phyloP scores from a whole-genome alignment of 768 basidiomycete species.

The Boletus pseudopeckii region DNA sequence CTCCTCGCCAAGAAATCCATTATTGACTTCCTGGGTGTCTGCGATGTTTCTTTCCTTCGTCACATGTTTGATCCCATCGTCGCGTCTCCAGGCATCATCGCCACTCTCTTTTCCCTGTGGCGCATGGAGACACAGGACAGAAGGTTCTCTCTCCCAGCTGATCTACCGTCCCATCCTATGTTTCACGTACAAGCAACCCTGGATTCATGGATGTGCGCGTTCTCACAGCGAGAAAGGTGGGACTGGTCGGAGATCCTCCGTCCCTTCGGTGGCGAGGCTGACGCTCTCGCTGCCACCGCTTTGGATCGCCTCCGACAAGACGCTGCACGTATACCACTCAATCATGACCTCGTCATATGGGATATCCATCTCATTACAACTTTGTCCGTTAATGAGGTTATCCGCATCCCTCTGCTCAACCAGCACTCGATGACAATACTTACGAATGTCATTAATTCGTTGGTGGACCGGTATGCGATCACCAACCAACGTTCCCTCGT shows the following conservation, averaged over 20 bases:
- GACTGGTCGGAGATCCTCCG: constrained; percentile 26
- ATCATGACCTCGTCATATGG: constrained; percentile 29
- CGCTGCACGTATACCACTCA: constrained; percentile 15
- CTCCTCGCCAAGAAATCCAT: constrained; percentile 18
- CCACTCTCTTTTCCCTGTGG: constrained; percentile 29
- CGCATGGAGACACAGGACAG: constrained; percentile 20
- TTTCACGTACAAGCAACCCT: constrained; percentile 14
- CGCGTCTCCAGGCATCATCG: constrained; percentile 14
- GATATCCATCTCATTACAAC: constrained; percentile 28
- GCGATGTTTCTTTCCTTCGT: constrained; percentile 10
- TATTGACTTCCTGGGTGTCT: constrained; percentile 21
- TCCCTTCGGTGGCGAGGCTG: constrained; percentile 20
- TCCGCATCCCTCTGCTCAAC: constrained; percentile 23
- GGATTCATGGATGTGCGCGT: constrained; percentile 29
- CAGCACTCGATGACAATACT: constrained; percentile 20
- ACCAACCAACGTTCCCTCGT: constrained; percentile 5
- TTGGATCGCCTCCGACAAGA: constrained; percentile 26
- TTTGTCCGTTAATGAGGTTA: constrained; percentile 24
- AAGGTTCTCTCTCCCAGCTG: constrained; percentile 13
- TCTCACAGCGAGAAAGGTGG: constrained; percentile 24
- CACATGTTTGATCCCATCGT: constrained; percentile 18
- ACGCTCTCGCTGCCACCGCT: constrained; percentile 20
- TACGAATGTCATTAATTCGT: constrained; percentile 11
- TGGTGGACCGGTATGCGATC: constrained; percentile 11
- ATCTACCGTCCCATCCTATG: constrained; percentile 2